A percentile compares a stretch with the other conserved stretches of the same genome.
Evolutionary conservation across 129 eudicot genomes (phyloP).

Genomic region (Tanacetum coccineum): DNA sequence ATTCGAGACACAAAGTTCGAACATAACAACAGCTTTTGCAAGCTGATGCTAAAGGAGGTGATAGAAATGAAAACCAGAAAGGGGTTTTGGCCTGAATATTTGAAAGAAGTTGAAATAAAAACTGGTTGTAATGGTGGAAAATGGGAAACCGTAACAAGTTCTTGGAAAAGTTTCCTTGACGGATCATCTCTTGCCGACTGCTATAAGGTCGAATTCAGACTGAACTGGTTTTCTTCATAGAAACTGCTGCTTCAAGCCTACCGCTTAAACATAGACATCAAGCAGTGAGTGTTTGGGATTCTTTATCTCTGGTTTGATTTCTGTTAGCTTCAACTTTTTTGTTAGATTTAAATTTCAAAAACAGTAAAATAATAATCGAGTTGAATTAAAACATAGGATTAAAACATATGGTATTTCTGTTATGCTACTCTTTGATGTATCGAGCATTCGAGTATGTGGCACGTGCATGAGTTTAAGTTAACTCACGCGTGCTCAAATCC

Average conservation of each 20-base stretch:
- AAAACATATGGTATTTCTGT: too few species aligned
- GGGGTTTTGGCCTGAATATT: background rate
- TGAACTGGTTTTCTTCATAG: background rate
- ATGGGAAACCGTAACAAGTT: background rate
- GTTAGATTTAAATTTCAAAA: too few species aligned
- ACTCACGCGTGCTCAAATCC: too few species aligned
- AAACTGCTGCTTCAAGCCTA: background rate
- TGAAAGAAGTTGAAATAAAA: conserved; percentile 7
- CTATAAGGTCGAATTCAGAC: background rate
- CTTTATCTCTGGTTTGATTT: background rate
- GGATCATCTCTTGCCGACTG: background rate
- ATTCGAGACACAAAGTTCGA: too few species aligned
- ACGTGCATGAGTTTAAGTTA: too few species aligned
- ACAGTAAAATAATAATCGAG: too few species aligned
- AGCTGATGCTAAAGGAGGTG: conserved; percentile 5
- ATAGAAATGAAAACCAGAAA: background rate
- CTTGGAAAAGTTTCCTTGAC: background rate
- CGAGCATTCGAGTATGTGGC: too few species aligned
- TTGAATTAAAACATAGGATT: too few species aligned
- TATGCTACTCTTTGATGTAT: too few species aligned
- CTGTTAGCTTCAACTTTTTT: background rate
- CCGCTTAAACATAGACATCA: too few species aligned
- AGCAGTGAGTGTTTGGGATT: too few species aligned
- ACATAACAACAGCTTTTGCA: background rate
- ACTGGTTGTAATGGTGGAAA: background rate